Conservation (phyloP, 2,329 filamentous ascomycete species). For the Trichothecium sympodiale region DNA sequence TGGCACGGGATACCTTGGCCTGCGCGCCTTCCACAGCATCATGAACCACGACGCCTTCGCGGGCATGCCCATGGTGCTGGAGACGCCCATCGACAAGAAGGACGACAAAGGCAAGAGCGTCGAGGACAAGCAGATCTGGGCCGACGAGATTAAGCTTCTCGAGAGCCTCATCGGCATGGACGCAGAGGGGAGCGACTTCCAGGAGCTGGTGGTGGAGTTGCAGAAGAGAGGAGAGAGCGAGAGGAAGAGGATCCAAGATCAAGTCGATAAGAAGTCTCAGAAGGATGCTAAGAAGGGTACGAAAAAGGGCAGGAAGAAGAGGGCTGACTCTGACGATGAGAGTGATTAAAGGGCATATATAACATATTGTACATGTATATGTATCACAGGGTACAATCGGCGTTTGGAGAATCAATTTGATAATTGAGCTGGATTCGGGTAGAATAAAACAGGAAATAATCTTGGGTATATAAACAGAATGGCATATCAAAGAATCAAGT, state of each 20-base stretch:
- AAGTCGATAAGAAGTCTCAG: constrained; percentile 64
- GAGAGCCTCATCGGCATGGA: constrained; percentile 84
- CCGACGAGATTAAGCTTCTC: constrained; percentile 86
- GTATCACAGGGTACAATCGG: not conserved
- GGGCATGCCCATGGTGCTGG: constrained; percentile 79
- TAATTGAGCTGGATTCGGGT: not conserved
- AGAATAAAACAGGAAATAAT: not conserved
- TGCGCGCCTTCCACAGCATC: constrained; percentile 81
- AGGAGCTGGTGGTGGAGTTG: constrained; percentile 50
- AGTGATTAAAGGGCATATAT: constrained; percentile 14
- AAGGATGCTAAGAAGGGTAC: constrained; percentile 37
- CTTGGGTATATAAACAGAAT: constrained; percentile 3
- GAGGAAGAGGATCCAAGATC: constrained; percentile 63
- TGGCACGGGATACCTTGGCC: constrained; percentile 83
- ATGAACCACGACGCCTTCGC: constrained; percentile 73
- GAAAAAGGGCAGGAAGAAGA: constrained; percentile 23
- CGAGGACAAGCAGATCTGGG: constrained; percentile 80
- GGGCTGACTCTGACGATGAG: constrained; percentile 20
- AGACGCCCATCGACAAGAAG: constrained; percentile 80
- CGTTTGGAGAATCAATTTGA: not conserved
- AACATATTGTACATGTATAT: not conserved
- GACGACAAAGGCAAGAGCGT: constrained; percentile 53
- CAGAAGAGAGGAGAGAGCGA: constrained; percentile 59
- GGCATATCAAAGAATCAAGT: constrained; percentile 2
- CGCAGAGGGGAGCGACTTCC: constrained; percentile 61